Percentiles rank a stretch among this genome's conserved stretches.
Conservation (phyloP, 2,329 filamentous ascomycete genomes). For the Myriosclerotinia duriaeana region DNA sequence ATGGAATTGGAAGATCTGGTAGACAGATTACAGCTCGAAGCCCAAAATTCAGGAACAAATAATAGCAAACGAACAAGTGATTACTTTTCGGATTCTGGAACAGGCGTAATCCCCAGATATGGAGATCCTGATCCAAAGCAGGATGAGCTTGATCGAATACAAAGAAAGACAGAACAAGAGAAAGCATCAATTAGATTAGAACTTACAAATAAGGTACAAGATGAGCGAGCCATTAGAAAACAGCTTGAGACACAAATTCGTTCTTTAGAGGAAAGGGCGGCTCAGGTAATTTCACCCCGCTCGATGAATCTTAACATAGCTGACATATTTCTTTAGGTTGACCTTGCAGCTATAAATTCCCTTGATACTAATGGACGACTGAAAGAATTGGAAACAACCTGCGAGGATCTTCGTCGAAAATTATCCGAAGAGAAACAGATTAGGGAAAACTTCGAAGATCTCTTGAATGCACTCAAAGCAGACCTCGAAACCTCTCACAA, state of each 20-base stretch:
- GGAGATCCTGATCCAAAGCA: slow-evolving; percentile 60
- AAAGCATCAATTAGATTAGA: slow-evolving; percentile 84
- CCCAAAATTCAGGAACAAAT: slow-evolving; percentile 53
- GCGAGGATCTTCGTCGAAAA: slow-evolving; percentile 80
- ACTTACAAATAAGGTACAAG: slow-evolving; percentile 80
- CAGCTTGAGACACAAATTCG: slow-evolving; percentile 82
- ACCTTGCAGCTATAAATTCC: slow-evolving; percentile 53
- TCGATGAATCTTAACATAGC: slow-evolving; percentile 6
- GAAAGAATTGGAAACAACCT: slow-evolving; percentile 73
- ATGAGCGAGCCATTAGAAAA: slow-evolving; percentile 75
- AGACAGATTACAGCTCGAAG: slow-evolving; percentile 80
- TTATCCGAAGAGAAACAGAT: slow-evolving; percentile 81
- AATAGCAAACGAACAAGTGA: slow-evolving; percentile 79
- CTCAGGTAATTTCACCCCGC: slow-evolving; percentile 50
- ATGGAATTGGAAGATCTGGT: slow-evolving; percentile 96
- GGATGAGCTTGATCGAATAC: slow-evolving; percentile 77
- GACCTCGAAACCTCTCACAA: slow-evolving; percentile 81
- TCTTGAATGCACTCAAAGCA: slow-evolving; percentile 77
- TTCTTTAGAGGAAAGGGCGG: slow-evolving; percentile 74
- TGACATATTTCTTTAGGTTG: slow-evolving; percentile 37
- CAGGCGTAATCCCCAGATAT: slow-evolving; percentile 72
- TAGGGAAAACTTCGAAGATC: slow-evolving; percentile 91
- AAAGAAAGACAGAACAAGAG: slow-evolving; percentile 84
- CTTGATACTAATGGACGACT: slow-evolving; percentile 61
- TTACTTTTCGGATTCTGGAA: slow-evolving; percentile 96